Percentiles rank a stretch among this genome's conserved stretches.
Conservation (phyloP, 441 rosid species). For the Rhodomyrtus psidioides region DNA sequence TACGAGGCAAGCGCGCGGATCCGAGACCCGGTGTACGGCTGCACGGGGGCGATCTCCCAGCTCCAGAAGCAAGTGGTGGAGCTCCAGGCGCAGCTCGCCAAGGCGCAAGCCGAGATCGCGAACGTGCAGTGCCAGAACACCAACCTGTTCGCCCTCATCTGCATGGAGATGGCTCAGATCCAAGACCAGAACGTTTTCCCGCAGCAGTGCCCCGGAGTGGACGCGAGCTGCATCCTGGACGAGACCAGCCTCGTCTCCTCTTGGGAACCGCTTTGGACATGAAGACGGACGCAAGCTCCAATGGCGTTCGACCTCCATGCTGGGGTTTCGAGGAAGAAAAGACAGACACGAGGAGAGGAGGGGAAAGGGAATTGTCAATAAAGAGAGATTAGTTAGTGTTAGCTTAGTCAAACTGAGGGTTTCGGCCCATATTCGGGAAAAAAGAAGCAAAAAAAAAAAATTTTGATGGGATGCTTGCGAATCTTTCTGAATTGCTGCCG, state of each 20-base stretch:
- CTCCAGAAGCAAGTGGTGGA: constrained; percentile 56
- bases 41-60: constrained; percentile 43
- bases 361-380: not conserved
- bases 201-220: constrained; percentile 7
- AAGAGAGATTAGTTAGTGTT: not conserved
- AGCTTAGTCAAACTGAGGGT: not conserved
- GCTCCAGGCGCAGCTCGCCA: constrained; percentile 56
- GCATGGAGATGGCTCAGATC: constrained; percentile 36
- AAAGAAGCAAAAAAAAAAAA: not conserved
- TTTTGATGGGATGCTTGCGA: not conserved
- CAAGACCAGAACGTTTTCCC: constrained; percentile 14
- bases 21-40: constrained; percentile 64
- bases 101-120: constrained; percentile 46
- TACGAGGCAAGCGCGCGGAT: constrained; percentile 58
- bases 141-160: constrained; percentile 30
- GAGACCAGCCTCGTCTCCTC: constrained; percentile 23
- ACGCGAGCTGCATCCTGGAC: constrained; percentile 33
- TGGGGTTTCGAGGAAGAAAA: not conserved
- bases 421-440: not conserved
- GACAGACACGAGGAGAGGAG: not conserved
- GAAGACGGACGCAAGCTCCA: not conserved
- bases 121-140: constrained; percentile 48
- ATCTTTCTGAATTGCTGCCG: not conserved
- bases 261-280: constrained; percentile 51
- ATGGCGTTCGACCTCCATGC: not conserved